These are phyloP conservation scores for Coniella vitis DNA, from an alignment of 2,329 filamentous ascomycete genomes.

Conservation along the genomic window DNA sequence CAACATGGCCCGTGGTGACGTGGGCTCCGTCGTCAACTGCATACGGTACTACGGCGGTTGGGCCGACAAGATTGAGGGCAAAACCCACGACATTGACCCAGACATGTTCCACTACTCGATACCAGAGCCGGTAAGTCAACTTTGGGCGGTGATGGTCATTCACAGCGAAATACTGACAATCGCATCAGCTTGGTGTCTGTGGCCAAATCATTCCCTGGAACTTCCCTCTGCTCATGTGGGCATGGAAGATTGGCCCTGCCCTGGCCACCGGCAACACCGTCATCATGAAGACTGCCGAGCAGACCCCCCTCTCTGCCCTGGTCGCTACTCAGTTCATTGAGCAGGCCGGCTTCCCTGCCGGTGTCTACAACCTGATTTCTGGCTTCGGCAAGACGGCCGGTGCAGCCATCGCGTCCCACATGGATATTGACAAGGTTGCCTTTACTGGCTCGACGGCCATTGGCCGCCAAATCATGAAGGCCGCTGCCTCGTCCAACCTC, in stretches of 20 bases:
- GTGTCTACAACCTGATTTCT: conserved; percentile 66
- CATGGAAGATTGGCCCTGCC: conserved; percentile 66
- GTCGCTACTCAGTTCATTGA: conserved; percentile 58
- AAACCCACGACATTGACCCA: conserved; percentile 72
- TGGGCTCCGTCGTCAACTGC: conserved; percentile 59
- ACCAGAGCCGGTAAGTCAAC: conserved; percentile 58
- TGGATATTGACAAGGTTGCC: conserved; percentile 62
- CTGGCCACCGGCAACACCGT: conserved; percentile 55
- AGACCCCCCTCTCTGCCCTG: conserved; percentile 53
- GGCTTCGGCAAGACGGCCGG: conserved; percentile 61
- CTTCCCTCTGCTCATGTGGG: conserved; percentile 63
- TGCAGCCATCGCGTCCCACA: conserved; percentile 57
- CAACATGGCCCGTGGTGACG: conserved; percentile 67
- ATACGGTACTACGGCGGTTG: conserved; percentile 85
- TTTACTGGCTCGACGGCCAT: conserved; percentile 67
- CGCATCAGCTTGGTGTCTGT: conserved; percentile 59
- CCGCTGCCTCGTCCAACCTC: conserved; percentile 67
- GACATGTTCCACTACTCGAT: conserved; percentile 80
- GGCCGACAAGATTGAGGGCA: conserved; percentile 87
- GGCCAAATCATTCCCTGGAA: conserved; percentile 79
- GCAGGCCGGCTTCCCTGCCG: conserved; percentile 67
- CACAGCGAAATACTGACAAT: not conserved
- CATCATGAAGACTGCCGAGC: conserved; percentile 55
- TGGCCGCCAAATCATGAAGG: conserved; percentile 68
- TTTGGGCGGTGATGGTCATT: not conserved